Base-by-base conservation (phyloP, 78 protist genomes). In the Speleostelium caveatum region DNA sequence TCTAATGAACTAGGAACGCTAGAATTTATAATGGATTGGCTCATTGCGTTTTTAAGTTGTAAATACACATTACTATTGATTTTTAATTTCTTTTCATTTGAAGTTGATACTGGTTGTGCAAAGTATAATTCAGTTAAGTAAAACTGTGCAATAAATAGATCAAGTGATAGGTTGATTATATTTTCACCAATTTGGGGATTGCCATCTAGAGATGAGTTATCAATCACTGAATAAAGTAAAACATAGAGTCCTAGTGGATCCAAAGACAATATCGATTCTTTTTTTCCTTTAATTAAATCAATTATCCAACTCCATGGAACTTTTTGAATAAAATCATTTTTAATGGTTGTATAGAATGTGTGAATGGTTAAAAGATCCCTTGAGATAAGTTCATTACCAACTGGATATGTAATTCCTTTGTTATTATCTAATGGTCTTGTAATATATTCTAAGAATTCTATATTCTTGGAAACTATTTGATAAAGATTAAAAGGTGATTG, bases 341-440 rank as follows among this genome's bases (percentile, higher is more conserved):
- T 60, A 53, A 83, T 49, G 24, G 53, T 24, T 56, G 58, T 53
- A 24, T 39, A 83, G 24, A 83, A 33, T 36, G 79, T 36, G 7
- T 69, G 65, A 33, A 83, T 83, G 3, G 91, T 83, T 14, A 69
- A 22, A 33, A 83, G 67, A 69, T 83, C 89, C 28, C 91, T 69
- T 28, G 42, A 14, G 42, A 60, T 69, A 4, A 83, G 22, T 26
- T 83, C 91, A 36, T 45, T 28, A 26, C 72, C 58, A 67, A 80
- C 68, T 36, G 76, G 73, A 69, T 41, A 83, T 58, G 63, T 58
- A 58, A 17, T 58, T 58, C 30, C 38, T 38, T 66, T 19, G 26
- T 66, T 66, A 35, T 35, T 66, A 39, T 66, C 38, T 16, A 53
- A 36, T 4, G 65, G 39, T 83, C 91, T 67, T 60, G 79, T 56